phyloP scores from a whole-genome alignment of 306 rosid genomes.

The Lagenaria siceraria region DNA sequence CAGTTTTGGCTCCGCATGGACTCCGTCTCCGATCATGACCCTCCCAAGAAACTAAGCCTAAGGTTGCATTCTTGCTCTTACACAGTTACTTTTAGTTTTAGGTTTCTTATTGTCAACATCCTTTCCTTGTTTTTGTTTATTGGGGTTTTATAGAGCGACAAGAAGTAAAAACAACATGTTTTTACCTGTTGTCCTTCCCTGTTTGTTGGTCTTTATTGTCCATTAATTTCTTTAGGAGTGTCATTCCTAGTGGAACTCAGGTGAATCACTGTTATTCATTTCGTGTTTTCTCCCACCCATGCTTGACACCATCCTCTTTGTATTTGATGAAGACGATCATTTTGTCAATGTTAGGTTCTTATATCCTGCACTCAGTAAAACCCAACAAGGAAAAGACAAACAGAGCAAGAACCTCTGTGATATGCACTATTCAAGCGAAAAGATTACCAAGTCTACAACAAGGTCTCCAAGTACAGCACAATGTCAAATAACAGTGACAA shows the following conservation, averaged over 20 bases:
- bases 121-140: not conserved
- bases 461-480: too few species aligned
- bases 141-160: not conserved
- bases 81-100: not conserved
- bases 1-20: conserved; percentile 11
- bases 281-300: not conserved
- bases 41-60: conserved; percentile 3
- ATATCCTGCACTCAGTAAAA: too few species aligned
- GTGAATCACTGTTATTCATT: not conserved
- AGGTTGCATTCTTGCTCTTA: conserved; percentile 12
- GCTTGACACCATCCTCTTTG: not conserved
- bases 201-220: not conserved
- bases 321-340: not conserved
- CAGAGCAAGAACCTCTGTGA: too few species aligned
- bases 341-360: too few species aligned
- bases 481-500: too few species aligned
- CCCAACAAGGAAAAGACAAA: too few species aligned
- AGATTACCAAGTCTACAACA: too few species aligned
- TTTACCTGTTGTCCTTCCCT: not conserved
- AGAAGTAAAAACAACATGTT: not conserved
- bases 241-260: not conserved
- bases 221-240: not conserved
- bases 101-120: not conserved
- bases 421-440: too few species aligned
- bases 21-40: conserved; percentile 9